phyloP scores from a whole-genome alignment of 306 rosid species.

The Cucumis melo region DNA sequence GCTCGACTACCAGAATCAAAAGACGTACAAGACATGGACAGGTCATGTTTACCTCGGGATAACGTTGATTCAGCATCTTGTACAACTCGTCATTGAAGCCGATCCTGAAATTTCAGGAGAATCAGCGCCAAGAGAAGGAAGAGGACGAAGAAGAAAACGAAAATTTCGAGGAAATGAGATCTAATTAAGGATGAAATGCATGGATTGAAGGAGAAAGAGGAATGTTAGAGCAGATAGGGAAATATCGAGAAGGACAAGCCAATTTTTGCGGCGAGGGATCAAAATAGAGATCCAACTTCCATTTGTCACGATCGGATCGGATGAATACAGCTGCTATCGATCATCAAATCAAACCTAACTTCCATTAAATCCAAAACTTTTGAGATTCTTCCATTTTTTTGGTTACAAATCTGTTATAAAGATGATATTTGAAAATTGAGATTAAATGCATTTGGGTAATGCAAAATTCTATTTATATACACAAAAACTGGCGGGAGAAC shows the following conservation, averaged over 20 bases:
- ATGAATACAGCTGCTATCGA: not conserved
- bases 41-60: not conserved
- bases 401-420: not conserved
- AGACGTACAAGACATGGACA: not conserved
- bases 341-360: not conserved
- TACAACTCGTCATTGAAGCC: slow-evolving; percentile 4
- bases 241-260: not conserved
- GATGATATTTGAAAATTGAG: not conserved
- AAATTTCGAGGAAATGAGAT: not conserved
- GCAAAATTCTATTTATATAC: not conserved
- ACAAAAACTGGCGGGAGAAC: not conserved
- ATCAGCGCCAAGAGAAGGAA: not conserved
- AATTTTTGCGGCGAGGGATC: slow-evolving; percentile 1
- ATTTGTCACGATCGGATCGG: not conserved
- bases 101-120: not conserved
- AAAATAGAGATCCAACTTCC: not conserved
- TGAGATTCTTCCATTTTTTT: not conserved
- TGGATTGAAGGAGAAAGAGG: not conserved
- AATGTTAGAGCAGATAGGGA: not conserved
- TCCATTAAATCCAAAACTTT: not conserved
- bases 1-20: not conserved
- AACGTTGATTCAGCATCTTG: not conserved
- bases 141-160: not conserved
- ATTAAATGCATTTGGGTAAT: not conserved
- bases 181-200: not conserved